phyloP scores from a whole-genome alignment of 1,139 yeast genomes.

The Meyerozyma elateridarum region DNA sequence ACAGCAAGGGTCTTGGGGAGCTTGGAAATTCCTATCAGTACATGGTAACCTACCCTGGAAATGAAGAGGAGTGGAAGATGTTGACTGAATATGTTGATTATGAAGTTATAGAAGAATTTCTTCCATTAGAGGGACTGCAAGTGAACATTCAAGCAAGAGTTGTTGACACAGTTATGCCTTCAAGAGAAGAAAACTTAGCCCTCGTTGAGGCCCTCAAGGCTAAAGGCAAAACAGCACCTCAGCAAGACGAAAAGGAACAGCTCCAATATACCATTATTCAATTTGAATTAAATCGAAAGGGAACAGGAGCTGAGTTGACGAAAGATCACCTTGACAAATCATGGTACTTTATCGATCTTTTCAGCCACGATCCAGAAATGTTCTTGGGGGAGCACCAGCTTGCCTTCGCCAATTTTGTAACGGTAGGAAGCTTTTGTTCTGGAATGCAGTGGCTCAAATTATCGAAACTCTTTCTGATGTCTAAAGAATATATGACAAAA shows the following conservation, averaged over 20 bases:
- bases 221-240: slow-evolving; percentile 8
- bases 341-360: slow-evolving; percentile 23
- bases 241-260: slow-evolving; percentile 13
- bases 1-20: slow-evolving; percentile 10
- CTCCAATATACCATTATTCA: slow-evolving; percentile 23
- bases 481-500: slow-evolving; percentile 12
- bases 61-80: slow-evolving; percentile 14
- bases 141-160: slow-evolving; percentile 2
- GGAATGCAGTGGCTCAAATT: slow-evolving; percentile 28
- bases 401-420: slow-evolving; percentile 21
- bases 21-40: slow-evolving; percentile 20
- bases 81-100: slow-evolving; percentile 17
- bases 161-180: slow-evolving; percentile 23
- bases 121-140: too few relatives aligned
- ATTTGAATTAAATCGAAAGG: slow-evolving; percentile 13
- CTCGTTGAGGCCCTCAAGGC: slow-evolving; percentile 15
- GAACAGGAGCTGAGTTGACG: slow-evolving; percentile 13
- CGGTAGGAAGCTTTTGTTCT: slow-evolving; percentile 27
- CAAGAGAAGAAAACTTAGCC: slow-evolving; percentile 25
- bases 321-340: slow-evolving; percentile 23
- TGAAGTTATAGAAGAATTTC: slow-evolving; percentile 19
- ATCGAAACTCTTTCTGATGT: slow-evolving; percentile 21
- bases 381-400: slow-evolving; percentile 25
- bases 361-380: slow-evolving; percentile 17
- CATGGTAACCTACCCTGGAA: slow-evolving; percentile 23